Base-by-base conservation (phyloP, 768 basidiomycete species). In the Imleria badia region DNA sequence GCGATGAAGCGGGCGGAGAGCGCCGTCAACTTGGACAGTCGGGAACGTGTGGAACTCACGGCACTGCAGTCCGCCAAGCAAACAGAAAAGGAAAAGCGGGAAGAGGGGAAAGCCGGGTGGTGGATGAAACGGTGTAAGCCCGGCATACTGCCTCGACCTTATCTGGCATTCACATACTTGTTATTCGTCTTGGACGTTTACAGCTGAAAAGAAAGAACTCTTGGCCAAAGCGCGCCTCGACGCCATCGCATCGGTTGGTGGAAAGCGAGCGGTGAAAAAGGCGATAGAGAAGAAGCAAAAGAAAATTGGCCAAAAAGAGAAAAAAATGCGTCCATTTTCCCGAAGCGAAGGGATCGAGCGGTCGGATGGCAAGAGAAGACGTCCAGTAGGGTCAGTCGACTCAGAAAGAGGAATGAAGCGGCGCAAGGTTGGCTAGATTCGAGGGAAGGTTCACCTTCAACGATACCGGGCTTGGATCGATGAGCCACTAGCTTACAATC, bases 211-310 rank as follows among this genome's bases (percentile, higher is more conserved):
- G 76, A 89, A 85, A 62, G 80, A 86, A 51, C 60, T 94, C 26
- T 63, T 96, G 1, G 72, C 84, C 52, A 82, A 85, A 50, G 89
- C 93, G 15, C 81, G 86, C 54, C 91, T 89, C 67, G 87, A 94
- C 23, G 87, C 87, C 8, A 77, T 94, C 40, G 86, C 88, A 6
- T 79, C 80, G 17, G 75, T 81, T 52, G 94, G 93, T 5, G 94
- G 95, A 9, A 84, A 82, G 59, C 73, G 78, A 5, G 91, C 92
- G 1, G 89, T 95, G 48, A 91, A 88, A 67, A 94, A 88, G 71
- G 91, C 84, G 6, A 84, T 96, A 29, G 91, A 91, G 62, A 95
- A 90, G 80, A 94, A 85, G 70, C 85, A 90, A 72, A 91, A 83
- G 70, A 96, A 94, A 76, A 75, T 87, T 19, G 80, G 80, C 47